Evolutionary conservation across 192 early-diverging fungal species (phyloP).

Genomic region (Backusella mclennaniae): DNA sequence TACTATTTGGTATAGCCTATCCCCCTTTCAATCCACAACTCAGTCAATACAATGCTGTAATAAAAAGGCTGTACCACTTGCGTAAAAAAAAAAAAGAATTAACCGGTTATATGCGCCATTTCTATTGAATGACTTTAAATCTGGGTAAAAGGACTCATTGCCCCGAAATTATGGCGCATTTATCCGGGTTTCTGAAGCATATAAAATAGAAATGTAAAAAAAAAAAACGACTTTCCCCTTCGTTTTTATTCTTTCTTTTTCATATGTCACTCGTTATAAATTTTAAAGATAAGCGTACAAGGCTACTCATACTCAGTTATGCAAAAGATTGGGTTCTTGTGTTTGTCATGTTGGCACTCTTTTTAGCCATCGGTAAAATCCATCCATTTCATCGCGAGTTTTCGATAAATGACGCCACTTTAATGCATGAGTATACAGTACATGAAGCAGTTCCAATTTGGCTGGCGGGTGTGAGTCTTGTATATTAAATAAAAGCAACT

Average conservation of each 20-base stretch:
- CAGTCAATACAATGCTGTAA: too few relatives aligned
- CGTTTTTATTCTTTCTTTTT: not conserved
- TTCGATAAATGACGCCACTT: conserved; percentile 63
- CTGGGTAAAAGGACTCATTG: not conserved
- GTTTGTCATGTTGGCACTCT: conserved; percentile 51
- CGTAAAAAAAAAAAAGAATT: too few relatives aligned
- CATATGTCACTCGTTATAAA: not conserved
- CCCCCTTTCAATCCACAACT: too few relatives aligned
- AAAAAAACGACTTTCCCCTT: too few relatives aligned
- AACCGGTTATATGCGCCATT: not conserved
- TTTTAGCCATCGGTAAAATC: conserved; percentile 53
- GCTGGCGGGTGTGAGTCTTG: conserved; percentile 25
- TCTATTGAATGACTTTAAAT: not conserved
- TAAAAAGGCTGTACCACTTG: too few relatives aligned
- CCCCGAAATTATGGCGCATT: not conserved
- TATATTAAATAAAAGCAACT: not conserved
- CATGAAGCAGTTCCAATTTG: conserved; percentile 47
- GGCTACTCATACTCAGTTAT: conserved; percentile 27
- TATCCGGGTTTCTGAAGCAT: not conserved
- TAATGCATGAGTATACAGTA: conserved; percentile 57
- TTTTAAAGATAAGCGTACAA: not conserved
- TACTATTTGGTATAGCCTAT: too few relatives aligned
- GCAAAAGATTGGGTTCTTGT: conserved; percentile 46
- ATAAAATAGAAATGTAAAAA: not conserved
- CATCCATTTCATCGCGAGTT: conserved; percentile 74